Base-by-base conservation (phyloP, 2,329 filamentous ascomycete species). In the Amylocarpus encephaloides region DNA sequence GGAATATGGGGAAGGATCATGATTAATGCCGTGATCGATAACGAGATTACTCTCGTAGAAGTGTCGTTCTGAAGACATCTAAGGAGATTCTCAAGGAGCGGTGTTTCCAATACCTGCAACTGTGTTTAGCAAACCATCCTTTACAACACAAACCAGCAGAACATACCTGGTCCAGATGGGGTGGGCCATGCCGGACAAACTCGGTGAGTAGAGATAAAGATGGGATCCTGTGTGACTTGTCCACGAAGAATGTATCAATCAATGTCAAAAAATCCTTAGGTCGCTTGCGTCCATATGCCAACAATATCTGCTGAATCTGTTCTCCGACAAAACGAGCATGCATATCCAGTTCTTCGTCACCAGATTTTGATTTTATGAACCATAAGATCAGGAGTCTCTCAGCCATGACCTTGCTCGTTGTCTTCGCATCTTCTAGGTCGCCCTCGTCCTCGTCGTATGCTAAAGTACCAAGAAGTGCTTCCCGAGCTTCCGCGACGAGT, bases 1-100 rank as follows among this genome's bases (percentile, higher is more conserved):
- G 87, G 87, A 67, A 92, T 87, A 63, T 91, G 86, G 1, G 88
- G 88, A 44, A 93, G 67, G 26, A 92, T 80, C 88, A 93, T 93
- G 57, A 88, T 84, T 51, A 93, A 68, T 6, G 82, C 79, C 4
- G 85, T 86, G 46, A 93, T 71, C 1, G 86, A 85, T 39, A 89
- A 71, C 1, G 86, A 86, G n/a, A 92, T 76, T 2, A 86, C 80
- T 0, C 84, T 83, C 0, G 86, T 88, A 0, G 86, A 91, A 1
- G 85, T 86, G 65, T 93, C 88, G 48, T 79, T 79, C 67, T 89
- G 85, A 1, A 93, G 73, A 55, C 86, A 91, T 61, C 79, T 81
- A 46, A 92, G 71, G 16, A 93, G 71, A 63, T 85, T 81, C 51
- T 78, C 76, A 57, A 93, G 84, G 1, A 93, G 71, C 0, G 82